Evolutionary conservation across 495 filamentous ascomycete species (phyloP).

Genomic region (Aspergillus indologenus): DNA sequence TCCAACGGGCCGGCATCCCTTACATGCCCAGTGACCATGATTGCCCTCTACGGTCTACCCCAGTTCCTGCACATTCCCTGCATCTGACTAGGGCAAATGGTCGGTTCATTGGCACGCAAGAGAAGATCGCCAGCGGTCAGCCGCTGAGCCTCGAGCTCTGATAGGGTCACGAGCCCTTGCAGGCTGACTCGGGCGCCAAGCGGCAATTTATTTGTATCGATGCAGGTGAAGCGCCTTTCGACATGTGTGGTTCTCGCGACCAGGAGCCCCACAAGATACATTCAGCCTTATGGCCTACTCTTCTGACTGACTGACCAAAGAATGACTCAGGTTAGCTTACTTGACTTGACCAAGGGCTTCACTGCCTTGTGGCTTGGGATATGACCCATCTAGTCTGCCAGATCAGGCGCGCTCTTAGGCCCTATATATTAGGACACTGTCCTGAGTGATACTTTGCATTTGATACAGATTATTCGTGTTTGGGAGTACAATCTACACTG

Average conservation of each 20-base stretch:
- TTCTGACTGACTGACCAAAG: conserved; percentile 18
- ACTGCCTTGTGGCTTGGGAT: conserved; percentile 22
- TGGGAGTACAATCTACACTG: too few relatives aligned
- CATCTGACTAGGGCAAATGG: neutral
- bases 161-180: conserved; percentile 25
- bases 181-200: conserved; percentile 25
- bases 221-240: neutral
- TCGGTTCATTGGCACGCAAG: neutral
- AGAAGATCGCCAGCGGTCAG: conserved; percentile 7
- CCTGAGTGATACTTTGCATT: neutral
- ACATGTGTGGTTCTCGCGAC: conserved; percentile 8
- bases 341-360: conserved; percentile 6
- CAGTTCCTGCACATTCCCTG: conserved; percentile 3
- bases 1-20: neutral
- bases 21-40: neutral
- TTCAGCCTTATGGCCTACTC: conserved; percentile 11
- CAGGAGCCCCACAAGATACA: conserved; percentile 2
- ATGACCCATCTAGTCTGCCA: conserved; percentile 7
- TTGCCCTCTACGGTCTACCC: neutral
- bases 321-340: conserved; percentile 20
- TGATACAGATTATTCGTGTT: too few relatives aligned
- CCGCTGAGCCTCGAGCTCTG: conserved; percentile 10
- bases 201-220: conserved; percentile 12
- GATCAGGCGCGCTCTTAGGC: conserved; percentile 15
- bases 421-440: conserved; percentile 7